Base-by-base conservation (phyloP, 2,329 filamentous ascomycete species). In the Exophiala bonariae region DNA sequence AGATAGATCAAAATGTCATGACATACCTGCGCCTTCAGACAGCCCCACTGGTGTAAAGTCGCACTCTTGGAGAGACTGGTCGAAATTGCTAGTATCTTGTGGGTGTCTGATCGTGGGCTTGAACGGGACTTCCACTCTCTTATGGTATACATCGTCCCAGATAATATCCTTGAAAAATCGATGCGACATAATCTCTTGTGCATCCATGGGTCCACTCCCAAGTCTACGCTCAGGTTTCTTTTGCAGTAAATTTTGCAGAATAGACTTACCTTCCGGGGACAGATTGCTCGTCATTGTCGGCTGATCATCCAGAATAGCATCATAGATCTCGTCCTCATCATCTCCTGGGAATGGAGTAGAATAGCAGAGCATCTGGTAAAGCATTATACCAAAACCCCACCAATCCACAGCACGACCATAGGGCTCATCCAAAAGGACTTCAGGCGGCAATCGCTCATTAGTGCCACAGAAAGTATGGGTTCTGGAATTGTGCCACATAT, bases 381-480 rank as follows among this genome's bases (percentile, higher is more conserved):
- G 99, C 61, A 99, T 75, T 23, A 99, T 93, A 67, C 93, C 93
- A 70, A 99, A 99, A 4, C 93, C 95, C 93, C 93, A 99, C 93
- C 93, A 99, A 69, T 99, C 93, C 33, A 99, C 93, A 13, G 93
- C 89, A 49, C 93, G 86, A 36, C 91, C 92, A 63, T 99, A 99
- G 66, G 96, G 97, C 77, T 99, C 99, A 68, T 99, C 93, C 47
- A 97, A 78, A 26, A 99, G 75, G 71, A 99, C 97, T 86, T 99
- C 93, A 7, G 93, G 93, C 7, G 93, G 95, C 93, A 99, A 99
- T 59, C 99, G 99, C 66, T 99, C 93, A n/a, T 95, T 93, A n/a
- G 95, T 99, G 69, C 93, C 93, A 66, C 93, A 99, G 76, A 99
- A 99, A 6, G 93, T 99, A 72, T 91, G 91, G 0, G 93, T 99